Percentiles rank a stretch among this genome's conserved stretches.
These are phyloP conservation scores for Medicago ruthenica DNA, from an alignment of 306 rosid species.

Conservation along the genomic window DNA sequence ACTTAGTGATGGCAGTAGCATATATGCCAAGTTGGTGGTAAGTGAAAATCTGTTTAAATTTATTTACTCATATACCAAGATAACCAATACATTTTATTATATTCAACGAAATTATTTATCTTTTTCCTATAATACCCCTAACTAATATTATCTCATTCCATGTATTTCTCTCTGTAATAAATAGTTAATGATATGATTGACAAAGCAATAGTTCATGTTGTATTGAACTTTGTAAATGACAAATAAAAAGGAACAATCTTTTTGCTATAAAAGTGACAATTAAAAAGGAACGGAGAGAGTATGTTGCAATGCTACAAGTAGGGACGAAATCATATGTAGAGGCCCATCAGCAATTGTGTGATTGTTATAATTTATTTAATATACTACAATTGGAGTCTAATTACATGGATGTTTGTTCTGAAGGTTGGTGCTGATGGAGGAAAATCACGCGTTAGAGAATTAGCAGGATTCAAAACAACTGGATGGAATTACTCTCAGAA, in stretches of 20 bases:
- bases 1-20: conserved; percentile 78
- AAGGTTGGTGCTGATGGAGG: conserved; percentile 99
- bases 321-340: conserved; percentile 21
- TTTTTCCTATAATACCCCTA: no score
- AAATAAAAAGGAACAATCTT: no score
- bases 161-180: no score
- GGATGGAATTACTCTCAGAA: conserved; percentile 96
- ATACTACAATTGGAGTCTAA: conserved; percentile 29
- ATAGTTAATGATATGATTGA: no score
- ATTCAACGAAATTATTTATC: no score
- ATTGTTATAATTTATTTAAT: conserved; percentile 20
- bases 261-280: no score
- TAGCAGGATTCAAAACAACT: conserved; percentile 79
- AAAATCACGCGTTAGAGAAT: conserved; percentile 83
- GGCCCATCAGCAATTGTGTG: conserved; percentile 28
- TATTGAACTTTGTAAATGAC: no score
- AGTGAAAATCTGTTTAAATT: conserved; percentile 14
- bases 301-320: conserved; percentile 17
- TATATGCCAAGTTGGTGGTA: conserved; percentile 94
- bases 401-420: conserved; percentile 37
- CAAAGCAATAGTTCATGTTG: no score
- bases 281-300: no score
- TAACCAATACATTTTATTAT: no score
- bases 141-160: no score
- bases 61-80: no score